phyloP scores from a whole-genome alignment of 257 asterid species.

The Ilex asprella region DNA sequence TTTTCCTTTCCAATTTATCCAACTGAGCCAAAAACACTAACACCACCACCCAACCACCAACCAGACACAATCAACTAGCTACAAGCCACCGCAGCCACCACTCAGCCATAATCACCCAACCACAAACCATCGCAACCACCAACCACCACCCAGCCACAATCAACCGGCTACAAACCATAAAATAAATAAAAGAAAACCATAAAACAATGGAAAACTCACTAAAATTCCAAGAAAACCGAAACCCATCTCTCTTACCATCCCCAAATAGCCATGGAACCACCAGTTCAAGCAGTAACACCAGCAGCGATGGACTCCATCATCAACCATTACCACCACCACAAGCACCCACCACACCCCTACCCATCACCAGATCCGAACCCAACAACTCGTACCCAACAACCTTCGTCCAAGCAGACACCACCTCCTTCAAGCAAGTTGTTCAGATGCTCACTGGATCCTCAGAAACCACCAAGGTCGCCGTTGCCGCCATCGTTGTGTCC shows the following conservation, averaged over 20 bases:
- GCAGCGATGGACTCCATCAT: constrained; percentile 15
- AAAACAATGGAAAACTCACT: constrained; percentile 44
- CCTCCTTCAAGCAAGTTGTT: constrained; percentile 88
- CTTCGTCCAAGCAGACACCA: constrained; percentile 88
- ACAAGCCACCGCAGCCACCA: too few species aligned
- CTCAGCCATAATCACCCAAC: too few species aligned
- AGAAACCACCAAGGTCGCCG: constrained; percentile 33
- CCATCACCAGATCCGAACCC: constrained; percentile 84
- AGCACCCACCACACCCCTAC: constrained; percentile 33
- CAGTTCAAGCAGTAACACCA: constrained; percentile 37
- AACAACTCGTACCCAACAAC: constrained; percentile 90
- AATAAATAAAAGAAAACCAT: too few species aligned
- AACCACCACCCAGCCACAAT: too few species aligned
- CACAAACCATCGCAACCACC: too few species aligned
- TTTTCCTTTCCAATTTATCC: too few species aligned
- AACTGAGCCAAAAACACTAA: too few species aligned
- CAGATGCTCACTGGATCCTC: constrained; percentile 89
- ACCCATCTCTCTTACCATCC: constrained; percentile 25
- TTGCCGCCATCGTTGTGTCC: constrained; percentile 13
- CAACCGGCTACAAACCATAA: too few species aligned
- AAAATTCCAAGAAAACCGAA: constrained; percentile 34
- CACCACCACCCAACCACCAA: too few species aligned
- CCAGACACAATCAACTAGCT: too few species aligned
- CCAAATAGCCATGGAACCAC: constrained; percentile 33
- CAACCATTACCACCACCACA: constrained; percentile 22